Percentiles rank a stretch among this genome's conserved stretches.
Conservation (phyloP, 192 early-diverging fungal genomes). For the Rhizophagus sp. region DNA sequence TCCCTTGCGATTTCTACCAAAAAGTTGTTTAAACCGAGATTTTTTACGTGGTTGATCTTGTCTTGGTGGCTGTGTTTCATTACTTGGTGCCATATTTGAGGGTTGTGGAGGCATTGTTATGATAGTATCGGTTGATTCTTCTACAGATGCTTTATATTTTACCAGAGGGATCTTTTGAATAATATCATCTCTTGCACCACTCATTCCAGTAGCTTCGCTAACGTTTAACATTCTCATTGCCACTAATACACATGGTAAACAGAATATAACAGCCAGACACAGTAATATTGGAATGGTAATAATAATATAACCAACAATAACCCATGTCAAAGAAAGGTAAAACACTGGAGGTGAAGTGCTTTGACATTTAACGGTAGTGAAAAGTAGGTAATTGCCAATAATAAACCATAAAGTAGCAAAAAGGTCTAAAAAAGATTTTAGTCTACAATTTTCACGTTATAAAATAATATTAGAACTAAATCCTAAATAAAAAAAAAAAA, state of each 20-base stretch:
- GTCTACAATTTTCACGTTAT: constrained; percentile 36
- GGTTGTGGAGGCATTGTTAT: not conserved
- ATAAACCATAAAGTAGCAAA: constrained; percentile 67
- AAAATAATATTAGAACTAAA: constrained; percentile 20
- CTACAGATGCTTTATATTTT: constrained; percentile 47
- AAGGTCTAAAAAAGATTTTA: constrained; percentile 62
- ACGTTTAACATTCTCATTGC: constrained; percentile 58
- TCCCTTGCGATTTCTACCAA: not conserved
- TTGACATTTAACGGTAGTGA: constrained; percentile 48
- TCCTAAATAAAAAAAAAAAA: constrained; percentile 7
- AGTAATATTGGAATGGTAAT: constrained; percentile 61
- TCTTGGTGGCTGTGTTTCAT: not conserved
- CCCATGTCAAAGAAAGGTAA: constrained; percentile 61
- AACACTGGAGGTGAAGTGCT: constrained; percentile 57
- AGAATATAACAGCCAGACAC: constrained; percentile 62
- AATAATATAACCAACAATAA: constrained; percentile 68
- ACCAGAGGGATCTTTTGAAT: constrained; percentile 70
- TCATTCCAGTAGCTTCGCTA: constrained; percentile 54
- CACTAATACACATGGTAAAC: constrained; percentile 64
- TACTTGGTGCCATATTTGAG: not conserved
- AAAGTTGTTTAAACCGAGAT: constrained; percentile 8
- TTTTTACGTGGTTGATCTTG: constrained; percentile 11
- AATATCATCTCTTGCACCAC: constrained; percentile 67
- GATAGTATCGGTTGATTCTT: not conserved
- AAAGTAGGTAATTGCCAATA: constrained; percentile 71